Conservation (phyloP, 2,329 filamentous ascomycete genomes). For the Botrytis medusae region DNA sequence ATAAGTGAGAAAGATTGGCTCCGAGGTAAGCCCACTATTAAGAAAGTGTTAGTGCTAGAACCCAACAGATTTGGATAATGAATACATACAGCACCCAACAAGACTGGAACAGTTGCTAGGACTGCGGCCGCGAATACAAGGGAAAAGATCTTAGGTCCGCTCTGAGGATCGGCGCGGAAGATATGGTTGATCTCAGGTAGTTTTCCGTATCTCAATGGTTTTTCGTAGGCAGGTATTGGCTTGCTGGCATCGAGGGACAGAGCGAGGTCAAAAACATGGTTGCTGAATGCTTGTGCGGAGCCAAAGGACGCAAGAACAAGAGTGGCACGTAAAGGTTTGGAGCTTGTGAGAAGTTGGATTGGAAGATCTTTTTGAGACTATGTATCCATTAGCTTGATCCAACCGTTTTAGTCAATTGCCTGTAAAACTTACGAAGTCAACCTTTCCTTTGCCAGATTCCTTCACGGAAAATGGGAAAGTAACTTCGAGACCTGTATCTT, state of each 20-base stretch:
- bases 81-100: constrained; percentile 66
- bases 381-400: constrained; percentile 28
- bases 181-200: constrained; percentile 85
- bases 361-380: constrained; percentile 90
- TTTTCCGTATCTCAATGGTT: constrained; percentile 79
- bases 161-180: constrained; percentile 78
- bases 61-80: constrained; percentile 23
- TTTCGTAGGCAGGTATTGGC: constrained; percentile 59
- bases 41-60: constrained; percentile 28
- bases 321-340: constrained; percentile 71
- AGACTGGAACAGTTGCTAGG: constrained; percentile 67
- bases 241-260: constrained; percentile 63
- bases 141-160: constrained; percentile 77
- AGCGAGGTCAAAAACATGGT: constrained; percentile 70
- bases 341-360: constrained; percentile 69
- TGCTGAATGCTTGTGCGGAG: constrained; percentile 63
- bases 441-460: constrained; percentile 80
- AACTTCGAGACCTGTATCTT: constrained; percentile 74
- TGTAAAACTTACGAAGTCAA: constrained; percentile 71
- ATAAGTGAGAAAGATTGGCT: constrained; percentile 76
- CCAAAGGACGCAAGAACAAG: constrained; percentile 88
- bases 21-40: constrained; percentile 76
- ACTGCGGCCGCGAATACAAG: constrained; percentile 74
- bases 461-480: constrained; percentile 83
- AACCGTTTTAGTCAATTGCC: background rate